Base-by-base conservation (phyloP, 805 yeast genomes). In the Vanderwaltozyma tropicalis region DNA sequence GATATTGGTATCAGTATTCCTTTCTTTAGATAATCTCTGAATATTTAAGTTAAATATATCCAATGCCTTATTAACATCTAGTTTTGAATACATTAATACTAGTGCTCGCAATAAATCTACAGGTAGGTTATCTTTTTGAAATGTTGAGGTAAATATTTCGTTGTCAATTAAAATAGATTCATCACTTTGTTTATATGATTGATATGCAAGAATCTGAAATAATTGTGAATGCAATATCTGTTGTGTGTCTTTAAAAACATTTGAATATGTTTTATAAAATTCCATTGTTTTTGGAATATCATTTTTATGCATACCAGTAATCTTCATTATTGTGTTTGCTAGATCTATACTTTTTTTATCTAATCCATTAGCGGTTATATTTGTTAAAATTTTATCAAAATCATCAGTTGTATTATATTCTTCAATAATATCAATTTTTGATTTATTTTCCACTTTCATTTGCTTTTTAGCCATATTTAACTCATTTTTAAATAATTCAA, bases 41-140 rank as follows among this genome's bases (percentile, higher is more conserved):
- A 74, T 69, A 49, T 67, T 66, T 13, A 62, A 59, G 45, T 75
- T 75, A 53, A 65, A 75, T 4, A 71, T 39, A 2, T 57, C 61
- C 28, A 75, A 56, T 1, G 73, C 55, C 30, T 53, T 43, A 8
- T 67, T 69, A 6, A 59, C 41, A 28, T 68, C 61, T 30, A 67
- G 65, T 28, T 53, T 56, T 10, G 71, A 52, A 18, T 61, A 52
- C 0, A 67, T 69, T 8, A 74, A 44, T 12, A 75, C 68, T 32
- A 67, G 47, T 4, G 62, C 56, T 38, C 29, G 10, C 6, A 21
- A 10, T 21, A 21, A 21, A 10, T 21, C 10, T 21, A 10, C 10
- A 21, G 24, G 24, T 10, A 21, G 10, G 10, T 21, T 21, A 7
- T 21, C 24, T 21, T 21, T 21, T 7, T 7, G 24, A 21, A 6